A percentile compares a stretch with the other conserved stretches of the same genome.
Evolutionary conservation across 129 eudicot genomes (phyloP).

Genomic region (Centaurea solstitialis): DNA sequence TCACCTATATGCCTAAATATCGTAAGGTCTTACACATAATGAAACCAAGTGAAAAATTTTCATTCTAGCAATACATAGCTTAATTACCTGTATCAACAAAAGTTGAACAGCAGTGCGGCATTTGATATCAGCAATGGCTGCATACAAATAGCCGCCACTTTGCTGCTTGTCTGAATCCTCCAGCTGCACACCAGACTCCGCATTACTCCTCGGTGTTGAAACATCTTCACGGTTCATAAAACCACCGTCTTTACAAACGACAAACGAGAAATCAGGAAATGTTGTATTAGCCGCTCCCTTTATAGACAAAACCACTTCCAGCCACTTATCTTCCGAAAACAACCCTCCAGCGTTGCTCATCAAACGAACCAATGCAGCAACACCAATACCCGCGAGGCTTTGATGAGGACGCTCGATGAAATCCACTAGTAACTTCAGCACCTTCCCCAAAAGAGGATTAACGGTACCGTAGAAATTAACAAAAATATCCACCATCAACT

Average conservation of each 20-base stretch:
- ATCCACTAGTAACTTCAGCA: slow-evolving; percentile 65
- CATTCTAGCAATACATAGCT: neutral
- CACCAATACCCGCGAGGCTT: slow-evolving; percentile 97
- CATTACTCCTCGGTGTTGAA: slow-evolving; percentile 19
- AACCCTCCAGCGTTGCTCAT: slow-evolving; percentile 88
- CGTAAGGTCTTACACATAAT: neutral
- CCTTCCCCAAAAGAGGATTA: slow-evolving; percentile 83
- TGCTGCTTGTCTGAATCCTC: slow-evolving; percentile 41
- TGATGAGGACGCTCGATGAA: slow-evolving; percentile 96
- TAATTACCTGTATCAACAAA: slow-evolving; percentile 64
- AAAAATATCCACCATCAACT: slow-evolving; percentile 89
- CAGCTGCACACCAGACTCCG: slow-evolving; percentile 36
- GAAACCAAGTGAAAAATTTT: neutral
- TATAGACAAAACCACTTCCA: slow-evolving; percentile 75
- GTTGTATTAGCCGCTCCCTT: slow-evolving; percentile 77
- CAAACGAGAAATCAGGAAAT: slow-evolving; percentile 75
- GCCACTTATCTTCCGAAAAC: slow-evolving; percentile 92
- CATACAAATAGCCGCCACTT: slow-evolving; percentile 42
- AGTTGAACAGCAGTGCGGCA: slow-evolving; percentile 77
- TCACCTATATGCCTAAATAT: neutral
- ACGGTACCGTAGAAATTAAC: slow-evolving; percentile 87
- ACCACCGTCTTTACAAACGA: slow-evolving; percentile 39
- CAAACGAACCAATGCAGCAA: slow-evolving; percentile 94
- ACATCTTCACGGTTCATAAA: slow-evolving; percentile 47
- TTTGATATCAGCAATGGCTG: slow-evolving; percentile 56